Evolutionary conservation across 306 rosid species (phyloP), one percentile per base, ranked within the genome.

Genomic region (Psophocarpus tetragonolobus): DNA sequence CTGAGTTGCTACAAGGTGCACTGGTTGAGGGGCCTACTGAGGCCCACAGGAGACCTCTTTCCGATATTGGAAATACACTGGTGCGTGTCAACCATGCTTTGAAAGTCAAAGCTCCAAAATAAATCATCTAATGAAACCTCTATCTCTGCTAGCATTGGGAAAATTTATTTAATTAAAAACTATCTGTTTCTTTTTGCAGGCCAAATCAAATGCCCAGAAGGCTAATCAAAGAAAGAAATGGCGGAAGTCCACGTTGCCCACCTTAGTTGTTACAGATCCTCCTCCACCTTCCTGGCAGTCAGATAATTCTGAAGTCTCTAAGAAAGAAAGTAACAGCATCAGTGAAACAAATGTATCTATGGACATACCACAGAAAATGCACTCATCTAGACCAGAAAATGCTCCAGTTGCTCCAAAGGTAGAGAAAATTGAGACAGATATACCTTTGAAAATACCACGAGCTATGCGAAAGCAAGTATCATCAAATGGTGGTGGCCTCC

Each of bases 41-140:
- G 57, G 83, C 90, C 20, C 76, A 77, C 71, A 87, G 99, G 82
- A 95, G 83, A 78, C 78, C 99, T 61, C 91, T 95, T 8, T 86
- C 97, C 15, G 96, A 95, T 80, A 95, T 95, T 45, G 99, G 99
- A 81, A 95, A 95, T 86, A 82, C 87, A 71, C 42, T 81, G 92
- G 93, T 92, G 81, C 32, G 80, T 84, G 35, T 14, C 15, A 38
- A 0, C 15, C 58, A 51, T 9, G 4, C 35, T 32, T 32, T 32
- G 35, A 32, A 32, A 32, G 35, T 32, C 3, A 38, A 8, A 13
- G 8, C 44, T 9, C 44, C 10, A 38, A 38, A 38, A 6, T 13
- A 42, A 30, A n/a, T 78, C 47, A 65, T 67, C 32, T 61, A 41
- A 39, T 32, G 13, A 39, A 39, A 39, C 32, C 9, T 29, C 66